Percentiles rank a stretch among this genome's conserved stretches.
Evolutionary conservation across 1,284 basidiomycete species (phyloP).

Genomic region (Fomitopsis palustris): DNA sequence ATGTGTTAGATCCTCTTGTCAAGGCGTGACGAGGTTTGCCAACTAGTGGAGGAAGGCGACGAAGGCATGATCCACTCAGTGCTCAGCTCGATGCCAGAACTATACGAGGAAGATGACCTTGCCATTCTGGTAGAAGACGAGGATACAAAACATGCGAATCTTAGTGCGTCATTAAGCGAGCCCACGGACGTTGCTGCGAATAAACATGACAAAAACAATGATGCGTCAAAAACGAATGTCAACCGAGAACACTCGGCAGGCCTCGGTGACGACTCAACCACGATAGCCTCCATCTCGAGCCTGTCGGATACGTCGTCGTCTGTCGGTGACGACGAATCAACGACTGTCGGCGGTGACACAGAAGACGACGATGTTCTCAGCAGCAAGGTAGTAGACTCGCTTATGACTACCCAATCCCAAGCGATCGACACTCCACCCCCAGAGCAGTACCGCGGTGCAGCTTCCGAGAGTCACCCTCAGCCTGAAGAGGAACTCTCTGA

Average conservation of each 20-base stretch:
- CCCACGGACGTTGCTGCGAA: neutral
- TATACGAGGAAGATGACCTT: slow-evolving; percentile 43
- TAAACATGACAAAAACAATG: too few relatives aligned
- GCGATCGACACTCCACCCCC: too few relatives aligned
- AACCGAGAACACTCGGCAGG: neutral
- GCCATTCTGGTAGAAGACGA: neutral
- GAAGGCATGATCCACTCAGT: slow-evolving; percentile 86
- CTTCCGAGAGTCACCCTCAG: neutral
- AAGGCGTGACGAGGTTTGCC: slow-evolving; percentile 55
- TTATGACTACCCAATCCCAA: slow-evolving; percentile 9
- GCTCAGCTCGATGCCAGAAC: slow-evolving; percentile 66
- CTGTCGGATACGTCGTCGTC: neutral
- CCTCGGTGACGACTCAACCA: neutral
- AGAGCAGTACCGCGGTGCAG: too few relatives aligned
- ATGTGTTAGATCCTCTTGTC: slow-evolving; percentile 54
- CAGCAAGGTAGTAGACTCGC: slow-evolving; percentile 5
- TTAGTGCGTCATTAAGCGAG: too few relatives aligned
- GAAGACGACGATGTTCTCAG: neutral
- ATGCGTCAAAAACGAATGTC: neutral
- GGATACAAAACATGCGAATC: neutral
- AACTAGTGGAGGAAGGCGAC: slow-evolving; percentile 59
- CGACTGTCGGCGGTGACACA: neutral
- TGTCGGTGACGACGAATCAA: neutral
- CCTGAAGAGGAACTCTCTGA: slow-evolving; percentile 7
- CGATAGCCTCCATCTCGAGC: neutral